Conservation (phyloP, 192 early-diverging fungal species). For the Umbelopsis sp. region DNA sequence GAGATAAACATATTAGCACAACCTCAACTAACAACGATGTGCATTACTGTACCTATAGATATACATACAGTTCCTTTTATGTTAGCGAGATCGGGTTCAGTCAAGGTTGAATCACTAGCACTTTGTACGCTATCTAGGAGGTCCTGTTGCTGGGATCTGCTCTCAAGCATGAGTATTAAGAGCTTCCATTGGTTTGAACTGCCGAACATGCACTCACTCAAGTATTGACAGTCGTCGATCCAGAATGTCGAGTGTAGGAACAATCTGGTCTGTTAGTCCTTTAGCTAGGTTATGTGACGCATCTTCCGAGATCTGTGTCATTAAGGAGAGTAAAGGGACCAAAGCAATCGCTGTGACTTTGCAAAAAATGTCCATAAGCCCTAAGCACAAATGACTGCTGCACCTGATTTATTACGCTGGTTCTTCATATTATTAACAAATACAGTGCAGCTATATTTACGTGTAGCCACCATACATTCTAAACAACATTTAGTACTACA, state of each 20-base stretch:
- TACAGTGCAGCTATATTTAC: no score
- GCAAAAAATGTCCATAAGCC: no score
- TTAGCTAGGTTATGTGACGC: background rate
- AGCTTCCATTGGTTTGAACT: background rate
- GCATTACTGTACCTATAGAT: background rate
- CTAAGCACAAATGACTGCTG: no score
- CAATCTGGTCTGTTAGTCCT: background rate
- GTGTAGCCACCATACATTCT: no score
- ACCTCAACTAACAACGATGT: background rate
- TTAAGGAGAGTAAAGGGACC: background rate
- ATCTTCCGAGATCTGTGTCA: background rate
- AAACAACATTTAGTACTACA: no score
- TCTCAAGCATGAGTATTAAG: background rate
- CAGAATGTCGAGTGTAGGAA: background rate
- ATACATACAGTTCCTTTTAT: constrained; percentile 5
- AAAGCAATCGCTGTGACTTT: no score
- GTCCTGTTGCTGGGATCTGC: background rate
- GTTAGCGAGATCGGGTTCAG: background rate
- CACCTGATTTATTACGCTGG: no score
- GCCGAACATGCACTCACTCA: background rate
- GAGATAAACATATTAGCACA: background rate
- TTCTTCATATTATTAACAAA: no score
- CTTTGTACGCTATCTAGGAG: background rate
- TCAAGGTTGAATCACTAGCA: background rate
- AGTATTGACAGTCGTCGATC: background rate